Evolutionary conservation across 768 basidiomycete species (phyloP).

Genomic region (Suillus alpinus): DNA sequence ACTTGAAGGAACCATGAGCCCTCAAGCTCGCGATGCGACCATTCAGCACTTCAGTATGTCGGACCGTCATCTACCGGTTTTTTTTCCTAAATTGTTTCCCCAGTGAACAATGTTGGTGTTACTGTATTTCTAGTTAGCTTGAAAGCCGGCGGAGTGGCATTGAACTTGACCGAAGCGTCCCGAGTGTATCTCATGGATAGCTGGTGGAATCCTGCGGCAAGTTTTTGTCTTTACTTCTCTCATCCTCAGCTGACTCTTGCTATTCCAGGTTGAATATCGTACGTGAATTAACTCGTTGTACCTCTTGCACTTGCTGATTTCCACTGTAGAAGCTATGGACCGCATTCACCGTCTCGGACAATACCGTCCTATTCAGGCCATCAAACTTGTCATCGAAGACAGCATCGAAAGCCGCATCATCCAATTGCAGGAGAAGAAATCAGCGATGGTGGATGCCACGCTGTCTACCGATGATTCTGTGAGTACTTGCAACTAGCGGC

Average conservation of each 20-base stretch:
- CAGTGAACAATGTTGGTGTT: conserved; percentile 89
- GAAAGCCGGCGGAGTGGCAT: conserved; percentile 92
- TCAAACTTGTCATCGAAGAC: conserved; percentile 93
- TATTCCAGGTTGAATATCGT: conserved; percentile 71
- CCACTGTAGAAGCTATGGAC: conserved; percentile 83
- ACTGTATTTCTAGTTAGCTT: conserved; percentile 97
- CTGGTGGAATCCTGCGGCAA: conserved; percentile 98
- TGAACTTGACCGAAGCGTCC: conserved; percentile 88
- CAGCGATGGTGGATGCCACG: conserved; percentile 91
- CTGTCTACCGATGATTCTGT: conserved; percentile 79
- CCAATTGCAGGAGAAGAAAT: conserved; percentile 94
- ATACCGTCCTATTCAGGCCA: conserved; percentile 87
- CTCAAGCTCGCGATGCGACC: conserved; percentile 90
- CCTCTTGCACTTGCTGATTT: not conserved
- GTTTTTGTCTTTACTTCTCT: conserved; percentile 13
- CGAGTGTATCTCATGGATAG: conserved; percentile 96
- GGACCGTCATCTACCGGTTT: not conserved
- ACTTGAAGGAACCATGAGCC: conserved; percentile 95
- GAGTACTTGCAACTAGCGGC: conserved; percentile 20
- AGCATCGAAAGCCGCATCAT: conserved; percentile 95
- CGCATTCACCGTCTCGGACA: conserved; percentile 97
- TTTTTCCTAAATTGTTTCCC: not conserved
- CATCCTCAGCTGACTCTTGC: not conserved
- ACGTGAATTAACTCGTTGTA: conserved; percentile 30
- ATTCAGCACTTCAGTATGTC: conserved; percentile 89